Evolutionary conservation across 139 green algal species (phyloP).

Genomic region (Picochlorum sp.): DNA sequence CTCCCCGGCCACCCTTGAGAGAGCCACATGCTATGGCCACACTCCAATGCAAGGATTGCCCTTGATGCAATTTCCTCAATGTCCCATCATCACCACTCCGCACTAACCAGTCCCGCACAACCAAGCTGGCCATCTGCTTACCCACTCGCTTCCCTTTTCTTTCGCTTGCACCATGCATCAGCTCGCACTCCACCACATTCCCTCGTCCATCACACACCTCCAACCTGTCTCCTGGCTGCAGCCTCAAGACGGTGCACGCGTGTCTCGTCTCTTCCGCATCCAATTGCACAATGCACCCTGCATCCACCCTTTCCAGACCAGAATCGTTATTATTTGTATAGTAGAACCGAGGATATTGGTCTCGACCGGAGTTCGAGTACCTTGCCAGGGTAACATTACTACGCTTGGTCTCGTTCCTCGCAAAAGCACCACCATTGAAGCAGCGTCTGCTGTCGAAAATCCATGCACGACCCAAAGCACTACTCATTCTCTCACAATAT

Average conservation of each 20-base stretch:
- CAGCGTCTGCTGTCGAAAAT: too few relatives aligned
- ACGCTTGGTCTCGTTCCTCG: too few relatives aligned
- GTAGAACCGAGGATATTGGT: too few relatives aligned
- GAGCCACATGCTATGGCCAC: slow-evolving; percentile 41
- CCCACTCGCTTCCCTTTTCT: background rate
- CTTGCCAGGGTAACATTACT: too few relatives aligned
- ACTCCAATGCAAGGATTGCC: background rate
- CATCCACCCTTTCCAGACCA: too few relatives aligned
- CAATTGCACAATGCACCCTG: too few relatives aligned
- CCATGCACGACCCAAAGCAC: too few relatives aligned
- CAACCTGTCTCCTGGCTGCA: slow-evolving; percentile 37
- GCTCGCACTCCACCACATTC: slow-evolving; percentile 8
- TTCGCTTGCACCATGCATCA: background rate
- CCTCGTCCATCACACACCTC: slow-evolving; percentile 69
- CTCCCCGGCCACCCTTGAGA: slow-evolving; percentile 69
- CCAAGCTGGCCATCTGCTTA: background rate
- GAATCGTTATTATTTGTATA: too few relatives aligned
- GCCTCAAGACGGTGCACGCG: slow-evolving; percentile 28
- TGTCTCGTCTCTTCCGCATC: slow-evolving; percentile 40
- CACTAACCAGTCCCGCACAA: background rate
- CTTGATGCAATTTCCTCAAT: background rate
- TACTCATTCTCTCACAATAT: too few relatives aligned
- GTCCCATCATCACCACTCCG: background rate
- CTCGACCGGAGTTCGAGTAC: too few relatives aligned
- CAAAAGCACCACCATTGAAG: too few relatives aligned